Base-by-base conservation (phyloP, 768 basidiomycete species). In the Roridomyces roridus region DNA sequence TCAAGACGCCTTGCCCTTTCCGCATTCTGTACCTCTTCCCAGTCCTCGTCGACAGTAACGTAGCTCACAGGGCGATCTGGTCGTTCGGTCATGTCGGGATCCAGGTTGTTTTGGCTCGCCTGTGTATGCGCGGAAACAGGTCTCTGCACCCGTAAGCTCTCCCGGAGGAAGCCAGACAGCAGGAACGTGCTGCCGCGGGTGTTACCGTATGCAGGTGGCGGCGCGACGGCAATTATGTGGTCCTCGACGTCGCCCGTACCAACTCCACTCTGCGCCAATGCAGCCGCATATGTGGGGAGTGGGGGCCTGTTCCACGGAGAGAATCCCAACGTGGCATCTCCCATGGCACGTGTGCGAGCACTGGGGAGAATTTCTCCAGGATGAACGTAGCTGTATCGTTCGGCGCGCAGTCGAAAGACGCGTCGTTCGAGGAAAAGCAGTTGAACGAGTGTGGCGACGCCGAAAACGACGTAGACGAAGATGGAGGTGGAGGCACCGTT, bases 191-290 rank as follows among this genome's bases (percentile, higher is more conserved):
- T 88, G 31, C 87, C 88, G 44, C 88, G 80, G 18, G 86, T 88
- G 62, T 88, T 80, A 21, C 89, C 89, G 67, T 91, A 91, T n/a
- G 87, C 86, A 10, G 89, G 89, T 7, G 89, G 89, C 1, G 89
- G 88, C 5, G 85, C 79, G 18, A 76, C 79, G 4, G 87, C 88
- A 54, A 89, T 91, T 34, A 81, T 68, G 65, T 83, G 76, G 68
- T 89, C 88, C 62, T 91, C 89, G 24, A 88, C 88, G 68, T 91
- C 89, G 37, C 88, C 89, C 5, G 89, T 90, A 31, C 86, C 87
- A 14, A 76, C 79, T 14, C 88, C 88, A 67, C 83, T 85, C 59
- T 87, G 80, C 8, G 83, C 81, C n/a, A 92, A 74, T 2, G 85
- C 82, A 18, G 87, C 85, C 5, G 86, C 87, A 65, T 90, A 90